Conservation (phyloP, 2,329 filamentous ascomycete species). For the Thelonectria rubi region DNA sequence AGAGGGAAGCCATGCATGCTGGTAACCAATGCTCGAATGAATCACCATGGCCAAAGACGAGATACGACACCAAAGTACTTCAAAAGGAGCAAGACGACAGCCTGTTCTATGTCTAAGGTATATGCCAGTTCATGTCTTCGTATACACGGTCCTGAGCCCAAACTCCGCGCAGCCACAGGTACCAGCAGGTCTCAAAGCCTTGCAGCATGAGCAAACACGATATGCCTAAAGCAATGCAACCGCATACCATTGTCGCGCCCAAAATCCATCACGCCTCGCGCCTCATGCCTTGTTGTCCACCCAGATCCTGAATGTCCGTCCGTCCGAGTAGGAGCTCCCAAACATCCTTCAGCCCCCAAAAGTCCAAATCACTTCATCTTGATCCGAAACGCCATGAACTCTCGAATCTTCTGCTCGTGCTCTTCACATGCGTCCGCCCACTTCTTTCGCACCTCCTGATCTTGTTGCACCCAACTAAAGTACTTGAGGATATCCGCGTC, state of each 20-base stretch:
- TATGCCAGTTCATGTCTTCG: conserved; percentile 30
- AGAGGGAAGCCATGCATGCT: not conserved
- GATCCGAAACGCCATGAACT: conserved; percentile 61
- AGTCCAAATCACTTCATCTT: conserved; percentile 50
- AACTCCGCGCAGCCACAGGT: conserved; percentile 28
- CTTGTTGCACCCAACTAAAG: conserved; percentile 67
- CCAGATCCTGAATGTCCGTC: conserved; percentile 27
- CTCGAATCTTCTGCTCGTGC: conserved; percentile 67
- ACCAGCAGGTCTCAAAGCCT: conserved; percentile 5
- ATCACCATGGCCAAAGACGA: not conserved
- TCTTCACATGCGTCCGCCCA: conserved; percentile 69
- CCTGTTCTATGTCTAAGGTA: conserved; percentile 37
- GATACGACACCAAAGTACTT: not conserved
- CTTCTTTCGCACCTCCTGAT: conserved; percentile 67
- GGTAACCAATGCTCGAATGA: not conserved
- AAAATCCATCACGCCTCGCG: conserved; percentile 28
- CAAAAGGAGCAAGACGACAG: conserved; percentile 14
- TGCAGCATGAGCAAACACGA: conserved; percentile 19
- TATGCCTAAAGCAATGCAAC: conserved; percentile 23
- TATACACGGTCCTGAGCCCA: conserved; percentile 33
- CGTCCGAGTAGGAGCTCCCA: conserved; percentile 26
- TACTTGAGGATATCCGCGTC: conserved; percentile 66
- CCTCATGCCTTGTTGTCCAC: conserved; percentile 17
- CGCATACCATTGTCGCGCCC: conserved; percentile 24
- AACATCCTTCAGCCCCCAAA: conserved; percentile 3